Base-by-base conservation (phyloP, 1,284 basidiomycete species). In the Schizophyllum amplum region DNA sequence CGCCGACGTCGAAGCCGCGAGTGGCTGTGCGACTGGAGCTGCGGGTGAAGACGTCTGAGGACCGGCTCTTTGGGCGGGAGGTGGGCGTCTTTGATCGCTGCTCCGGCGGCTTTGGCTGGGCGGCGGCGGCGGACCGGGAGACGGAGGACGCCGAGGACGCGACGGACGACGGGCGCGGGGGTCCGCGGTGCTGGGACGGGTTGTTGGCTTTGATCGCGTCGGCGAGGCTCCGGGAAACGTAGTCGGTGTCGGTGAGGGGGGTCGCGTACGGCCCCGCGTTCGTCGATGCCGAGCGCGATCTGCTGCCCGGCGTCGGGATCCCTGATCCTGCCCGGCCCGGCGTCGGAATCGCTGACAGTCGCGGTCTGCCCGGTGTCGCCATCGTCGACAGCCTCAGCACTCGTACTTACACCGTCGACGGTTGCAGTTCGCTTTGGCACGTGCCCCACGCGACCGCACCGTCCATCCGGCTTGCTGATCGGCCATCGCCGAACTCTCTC, bases 151-250 rank as follows among this genome's bases (percentile, higher is more conserved):
- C 72, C 5, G 81, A 80, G 15, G 79, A 72, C 33, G 72, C 71
- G 51, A 80, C 82, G 23, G 80, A 75, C 1, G 82, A 74, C 24
- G 83, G 72, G 20, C 75, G 73, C 59, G 61, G 67, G 55, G 67
- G 65, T 56, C 70, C 61, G 60, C 83, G 82, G 70, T 90, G 85
- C 50, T 80, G 78, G 24, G 84, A 79, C 27, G 89, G 90, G 67
- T 91, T 86, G 64, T 92, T 87, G 51, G 86, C 80, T 63, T 78
- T 84, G 67, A 92, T 81, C 22, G 88, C 89, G 61, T 90, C 88
- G 51, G 78, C 80, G 63, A 92, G 86, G 15, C 88, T 83, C 62
- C 78, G 78, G 53, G 81, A 78, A 62, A 82, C 79, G 60, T 77
- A 82, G 53, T 87, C 81, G 55, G 71, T 68, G 64, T 83, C 80